These are phyloP conservation scores for Aspergillus ostianus DNA, from an alignment of 495 filamentous ascomycete species.

Conservation along the genomic window DNA sequence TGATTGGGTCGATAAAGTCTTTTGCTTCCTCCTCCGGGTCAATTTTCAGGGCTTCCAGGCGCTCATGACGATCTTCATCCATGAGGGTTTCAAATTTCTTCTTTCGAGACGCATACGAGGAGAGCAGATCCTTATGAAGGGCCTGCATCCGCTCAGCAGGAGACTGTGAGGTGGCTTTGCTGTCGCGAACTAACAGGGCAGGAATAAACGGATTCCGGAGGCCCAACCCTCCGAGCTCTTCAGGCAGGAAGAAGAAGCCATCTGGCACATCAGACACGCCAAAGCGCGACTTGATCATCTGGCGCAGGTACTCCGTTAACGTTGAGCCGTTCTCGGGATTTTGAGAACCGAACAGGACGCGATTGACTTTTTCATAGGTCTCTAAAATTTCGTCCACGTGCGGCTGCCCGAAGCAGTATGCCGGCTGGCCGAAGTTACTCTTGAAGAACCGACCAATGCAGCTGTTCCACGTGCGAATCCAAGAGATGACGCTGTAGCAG, in stretches of 20 bases:
- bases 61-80: slow-evolving; percentile 10
- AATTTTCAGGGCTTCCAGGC: background rate
- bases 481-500: slow-evolving; percentile 50
- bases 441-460: slow-evolving; percentile 59
- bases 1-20: slow-evolving; percentile 13
- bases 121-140: slow-evolving; percentile 38
- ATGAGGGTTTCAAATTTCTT: slow-evolving; percentile 29
- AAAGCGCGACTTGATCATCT: slow-evolving; percentile 49
- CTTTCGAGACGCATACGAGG: slow-evolving; percentile 32
- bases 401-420: slow-evolving; percentile 54
- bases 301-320: slow-evolving; percentile 51
- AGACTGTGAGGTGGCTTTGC: slow-evolving; percentile 24
- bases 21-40: background rate
- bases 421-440: slow-evolving; percentile 57
- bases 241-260: slow-evolving; percentile 55
- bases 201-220: slow-evolving; percentile 55
- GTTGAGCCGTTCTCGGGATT: slow-evolving; percentile 30
- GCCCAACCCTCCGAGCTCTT: slow-evolving; percentile 54
- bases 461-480: slow-evolving; percentile 61
- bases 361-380: slow-evolving; percentile 53
- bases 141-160: slow-evolving; percentile 31
- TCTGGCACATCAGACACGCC: slow-evolving; percentile 53
- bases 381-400: slow-evolving; percentile 57
- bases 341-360: slow-evolving; percentile 40
- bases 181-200: slow-evolving; percentile 37